Evolutionary conservation across 306 rosid species (phyloP), one percentile per base, ranked within the genome.

Genomic region (Rubus idaeus): DNA sequence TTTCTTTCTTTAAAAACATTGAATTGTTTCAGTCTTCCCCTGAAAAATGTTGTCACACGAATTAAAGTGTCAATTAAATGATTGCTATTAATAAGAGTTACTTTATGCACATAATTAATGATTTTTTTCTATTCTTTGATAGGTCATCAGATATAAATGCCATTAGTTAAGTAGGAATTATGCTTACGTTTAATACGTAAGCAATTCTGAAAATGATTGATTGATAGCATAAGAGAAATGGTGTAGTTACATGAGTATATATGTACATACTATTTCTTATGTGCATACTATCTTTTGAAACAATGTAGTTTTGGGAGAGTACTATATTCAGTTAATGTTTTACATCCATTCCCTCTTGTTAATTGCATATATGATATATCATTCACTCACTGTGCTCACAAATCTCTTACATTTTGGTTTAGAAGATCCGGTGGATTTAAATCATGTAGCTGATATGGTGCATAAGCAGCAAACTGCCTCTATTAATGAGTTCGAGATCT

Each of bases 401-500:
- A 80, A 80, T 80, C 73, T 75, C 30, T 44, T 81, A 51, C 75
- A 63, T 78, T 90, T 80, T 88, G 88, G 91, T 81, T 81, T 78
- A 77, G 84, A 74, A 77, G 84, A 87, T 62, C 75, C 71, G 23
- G 73, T 82, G 41, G 76, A 90, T 84, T 77, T 92, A 81, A 85
- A 89, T 78, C 91, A 84, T 75, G 91, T 95, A 14, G 97, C 99
- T 63, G 87, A 79, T 53, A 81, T 82, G 84, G 82, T 95, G 84
- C 81, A 75, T 68, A 91, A 87, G 84, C 90, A 84, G 82, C 89
- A 94, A 69, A 90, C 89, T 53, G 90, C 91, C 61, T 87, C 97
- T 76, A 88, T 95, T 52, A 79, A 82, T 86, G 97, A 95, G 78
- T 95, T 89, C 85, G 97, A 90, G 85, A 87, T 95, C 81, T 70